Evolutionary conservation across 495 filamentous ascomycete genomes (phyloP).

Genomic region (Neurospora hispaniola): DNA sequence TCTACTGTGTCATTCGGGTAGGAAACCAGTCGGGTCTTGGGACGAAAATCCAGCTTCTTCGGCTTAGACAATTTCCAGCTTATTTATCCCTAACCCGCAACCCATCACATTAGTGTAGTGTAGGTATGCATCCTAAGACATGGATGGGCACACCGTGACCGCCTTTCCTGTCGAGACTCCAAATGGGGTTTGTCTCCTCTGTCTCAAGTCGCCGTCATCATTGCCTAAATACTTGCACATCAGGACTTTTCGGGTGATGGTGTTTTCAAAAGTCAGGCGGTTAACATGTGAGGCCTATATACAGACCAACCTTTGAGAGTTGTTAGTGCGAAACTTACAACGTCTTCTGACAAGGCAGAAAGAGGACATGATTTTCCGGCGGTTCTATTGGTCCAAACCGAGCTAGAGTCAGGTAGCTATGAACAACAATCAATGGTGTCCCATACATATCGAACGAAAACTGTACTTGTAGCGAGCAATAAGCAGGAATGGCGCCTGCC

Average conservation of each 20-base stretch:
- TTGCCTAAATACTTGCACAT: neutral
- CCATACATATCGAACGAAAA: neutral
- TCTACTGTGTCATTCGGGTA: neutral
- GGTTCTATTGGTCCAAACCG: too few relatives aligned
- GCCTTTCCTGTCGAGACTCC: neutral
- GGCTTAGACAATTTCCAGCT: neutral
- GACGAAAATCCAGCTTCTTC: neutral
- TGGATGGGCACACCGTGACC: neutral
- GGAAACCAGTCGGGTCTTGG: too few relatives aligned
- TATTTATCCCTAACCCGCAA: neutral
- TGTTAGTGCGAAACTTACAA: neutral
- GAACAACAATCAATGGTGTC: neutral
- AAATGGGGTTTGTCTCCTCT: neutral
- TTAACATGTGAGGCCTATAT: neutral
- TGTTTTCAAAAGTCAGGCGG: neutral
- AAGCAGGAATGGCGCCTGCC: too few relatives aligned
- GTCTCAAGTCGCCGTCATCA: neutral
- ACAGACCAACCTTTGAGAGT: neutral
- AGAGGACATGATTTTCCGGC: neutral
- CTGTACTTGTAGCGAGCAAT: neutral
- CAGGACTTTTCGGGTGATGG: neutral
- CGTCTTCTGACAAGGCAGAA: neutral
- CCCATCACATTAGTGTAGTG: neutral
- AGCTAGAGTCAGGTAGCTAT: neutral
- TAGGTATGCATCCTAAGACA: neutral